Evolutionary conservation across 2,329 filamentous ascomycete species (phyloP), one percentile per base, ranked within the genome.

Genomic region (Hirsutella minnesotensis): DNA sequence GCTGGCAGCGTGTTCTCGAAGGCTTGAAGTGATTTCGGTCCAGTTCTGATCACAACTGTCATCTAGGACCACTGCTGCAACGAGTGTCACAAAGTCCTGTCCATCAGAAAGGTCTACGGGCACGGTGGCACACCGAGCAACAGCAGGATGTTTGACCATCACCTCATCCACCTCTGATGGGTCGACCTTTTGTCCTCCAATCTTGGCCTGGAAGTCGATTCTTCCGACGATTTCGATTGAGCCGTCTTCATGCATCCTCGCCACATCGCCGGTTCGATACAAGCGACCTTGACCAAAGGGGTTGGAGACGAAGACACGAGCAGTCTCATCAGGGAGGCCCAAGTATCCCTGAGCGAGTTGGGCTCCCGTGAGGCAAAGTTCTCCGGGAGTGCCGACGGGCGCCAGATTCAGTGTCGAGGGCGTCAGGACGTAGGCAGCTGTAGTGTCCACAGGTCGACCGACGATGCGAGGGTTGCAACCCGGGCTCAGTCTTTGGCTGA

Each of bases 191-290:
- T 51, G 46, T 2, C 51, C 51, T n/a, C 47, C 45, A 19, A 53
- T 54, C 41, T 55, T 55, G 22, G 51, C 49, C 24, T 55, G 52
- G 9, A 48, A 48, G 29, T 55, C 53, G 3, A 49, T 40, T 19
- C 53, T 50, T 5, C 53, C 48, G 16, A 48, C 42, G 22, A 51
- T 48, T 31, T 54, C 49, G 16, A 54, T 46, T 20, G 34, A 36
- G 0, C 48, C 48, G 24, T 41, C 42, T 0, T 43, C 39, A 3
- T 48, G 43, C 38, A 43, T 42, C 9, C 48, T 40, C 13, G 48
- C 51, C n/a, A 48, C 42, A 3, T 53, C 51, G 2, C 51, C 51
- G 4, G 51, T 53, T 1, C 51, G 35, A 22, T 49, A 51, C 3
- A 53, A 19, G 9, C 39, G 44, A n/a, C 49, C 47, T 4, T 40